Conservation (phyloP, 768 basidiomycete species). For the Xanthoconium stramineum region DNA sequence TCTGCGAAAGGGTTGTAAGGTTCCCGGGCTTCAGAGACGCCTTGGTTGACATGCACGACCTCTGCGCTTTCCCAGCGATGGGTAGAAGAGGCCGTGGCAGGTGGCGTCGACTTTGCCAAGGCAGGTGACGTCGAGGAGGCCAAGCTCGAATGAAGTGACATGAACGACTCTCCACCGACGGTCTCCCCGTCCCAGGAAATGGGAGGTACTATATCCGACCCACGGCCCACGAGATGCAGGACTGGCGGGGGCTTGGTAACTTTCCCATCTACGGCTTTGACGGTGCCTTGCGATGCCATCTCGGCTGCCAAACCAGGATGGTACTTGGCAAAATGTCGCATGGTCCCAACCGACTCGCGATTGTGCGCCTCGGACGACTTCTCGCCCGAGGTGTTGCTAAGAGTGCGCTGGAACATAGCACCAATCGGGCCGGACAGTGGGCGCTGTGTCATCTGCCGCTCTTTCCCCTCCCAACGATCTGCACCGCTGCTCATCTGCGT, state of each 20-base stretch:
- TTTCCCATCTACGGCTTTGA: constrained; percentile 18
- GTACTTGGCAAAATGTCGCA: constrained; percentile 54
- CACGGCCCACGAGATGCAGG: constrained; percentile 43
- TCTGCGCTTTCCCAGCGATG: constrained; percentile 74
- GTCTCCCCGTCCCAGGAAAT: constrained; percentile 55
- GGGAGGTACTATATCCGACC: constrained; percentile 35
- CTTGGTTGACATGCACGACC: constrained; percentile 44
- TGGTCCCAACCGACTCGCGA: constrained; percentile 30
- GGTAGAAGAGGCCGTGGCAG: constrained; percentile 43
- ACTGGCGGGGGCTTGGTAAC: constrained; percentile 31
- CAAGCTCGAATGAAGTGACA: constrained; percentile 43
- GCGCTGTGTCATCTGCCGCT: constrained; percentile 40
- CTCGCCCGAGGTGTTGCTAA: constrained; percentile 52
- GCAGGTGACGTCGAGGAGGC: constrained; percentile 50
- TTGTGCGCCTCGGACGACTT: constrained; percentile 39
- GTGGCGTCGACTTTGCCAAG: constrained; percentile 62
- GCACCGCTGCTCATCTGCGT: constrained; percentile 53
- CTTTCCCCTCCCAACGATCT: constrained; percentile 44
- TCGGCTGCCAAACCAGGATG: constrained; percentile 53
- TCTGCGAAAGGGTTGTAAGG: constrained; percentile 29
- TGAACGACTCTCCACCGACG: constrained; percentile 44
- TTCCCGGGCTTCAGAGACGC: constrained; percentile 13
- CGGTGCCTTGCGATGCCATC: constrained; percentile 38
- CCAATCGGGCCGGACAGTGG: constrained; percentile 44
- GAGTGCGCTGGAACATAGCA: constrained; percentile 58